phyloP scores from a whole-genome alignment of 768 basidiomycete species.

The Tremella yokohamensis region DNA sequence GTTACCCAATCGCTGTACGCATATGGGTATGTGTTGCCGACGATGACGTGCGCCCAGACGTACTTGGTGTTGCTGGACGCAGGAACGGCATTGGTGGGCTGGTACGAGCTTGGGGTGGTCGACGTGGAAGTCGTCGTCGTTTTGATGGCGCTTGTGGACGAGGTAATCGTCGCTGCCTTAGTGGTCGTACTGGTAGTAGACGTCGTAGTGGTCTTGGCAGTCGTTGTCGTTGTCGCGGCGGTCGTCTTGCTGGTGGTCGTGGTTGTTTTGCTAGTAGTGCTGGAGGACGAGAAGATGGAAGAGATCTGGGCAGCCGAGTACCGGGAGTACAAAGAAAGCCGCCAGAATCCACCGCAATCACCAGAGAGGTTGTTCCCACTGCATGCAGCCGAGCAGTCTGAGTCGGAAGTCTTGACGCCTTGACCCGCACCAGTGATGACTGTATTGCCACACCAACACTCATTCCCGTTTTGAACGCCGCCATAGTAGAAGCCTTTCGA shows the following conservation, averaged over 20 bases:
- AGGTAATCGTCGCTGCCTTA: background rate
- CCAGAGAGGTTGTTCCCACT: slow-evolving; percentile 14
- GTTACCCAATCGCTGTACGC: slow-evolving; percentile 41
- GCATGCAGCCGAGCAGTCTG: slow-evolving; percentile 16
- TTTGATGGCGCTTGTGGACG: slow-evolving; percentile 1
- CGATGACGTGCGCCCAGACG: slow-evolving; percentile 48
- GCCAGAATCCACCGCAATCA: slow-evolving; percentile 19
- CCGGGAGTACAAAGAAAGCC: background rate
- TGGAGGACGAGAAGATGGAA: slow-evolving; percentile 51
- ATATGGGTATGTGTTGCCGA: slow-evolving; percentile 50
- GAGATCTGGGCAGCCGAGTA: slow-evolving; percentile 53
- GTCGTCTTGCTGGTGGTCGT: background rate
- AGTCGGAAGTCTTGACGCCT: background rate
- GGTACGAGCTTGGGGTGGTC: slow-evolving; percentile 30
- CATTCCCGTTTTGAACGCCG: slow-evolving; percentile 21
- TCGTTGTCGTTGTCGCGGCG: background rate
- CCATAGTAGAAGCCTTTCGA: slow-evolving; percentile 24
- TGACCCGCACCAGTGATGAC: background rate
- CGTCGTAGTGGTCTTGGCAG: background rate
- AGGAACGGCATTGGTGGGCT: slow-evolving; percentile 25
- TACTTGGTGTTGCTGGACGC: slow-evolving; percentile 23
- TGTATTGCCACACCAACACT: slow-evolving; percentile 15
- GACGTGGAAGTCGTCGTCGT: slow-evolving; percentile 36
- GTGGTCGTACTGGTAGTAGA: background rate
- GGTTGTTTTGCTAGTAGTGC: background rate